A percentile compares a stretch with the other conserved stretches of the same genome.
Conservation (phyloP, 2,329 filamentous ascomycete species). For the Tolypocladium pustulatum region DNA sequence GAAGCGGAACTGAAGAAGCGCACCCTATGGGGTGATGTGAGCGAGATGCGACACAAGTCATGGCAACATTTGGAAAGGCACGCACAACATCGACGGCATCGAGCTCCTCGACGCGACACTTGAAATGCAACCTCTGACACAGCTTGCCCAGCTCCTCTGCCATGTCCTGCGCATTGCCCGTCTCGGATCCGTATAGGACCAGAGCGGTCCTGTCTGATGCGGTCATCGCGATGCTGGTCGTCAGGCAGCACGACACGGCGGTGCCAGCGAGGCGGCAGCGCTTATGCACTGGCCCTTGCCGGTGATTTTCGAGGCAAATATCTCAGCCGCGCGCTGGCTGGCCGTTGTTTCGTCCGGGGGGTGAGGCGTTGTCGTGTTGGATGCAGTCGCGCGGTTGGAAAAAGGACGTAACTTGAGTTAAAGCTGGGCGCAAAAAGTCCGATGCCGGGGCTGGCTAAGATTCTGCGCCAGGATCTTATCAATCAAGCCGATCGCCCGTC, state of each 20-base stretch:
- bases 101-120: slow-evolving; percentile 65
- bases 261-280: background rate
- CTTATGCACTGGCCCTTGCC: background rate
- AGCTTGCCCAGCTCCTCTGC: slow-evolving; percentile 73
- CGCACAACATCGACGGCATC: slow-evolving; percentile 66
- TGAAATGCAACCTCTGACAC: slow-evolving; percentile 69
- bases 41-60: background rate
- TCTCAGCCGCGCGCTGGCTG: background rate
- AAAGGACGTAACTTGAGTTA: no score
- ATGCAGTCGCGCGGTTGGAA: background rate
- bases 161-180: slow-evolving; percentile 85
- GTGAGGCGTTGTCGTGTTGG: background rate
- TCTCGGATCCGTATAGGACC: slow-evolving; percentile 89
- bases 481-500: background rate
- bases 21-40: slow-evolving; percentile 25
- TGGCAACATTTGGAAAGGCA: slow-evolving; percentile 5
- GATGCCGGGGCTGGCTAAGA: slow-evolving; percentile 3
- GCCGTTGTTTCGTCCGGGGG: background rate
- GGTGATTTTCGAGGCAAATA: background rate
- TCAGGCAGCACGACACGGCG: background rate
- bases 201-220: slow-evolving; percentile 37
- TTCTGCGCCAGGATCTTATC: slow-evolving; percentile 3
- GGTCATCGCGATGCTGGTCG: slow-evolving; percentile 10
- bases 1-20: slow-evolving; percentile 40
- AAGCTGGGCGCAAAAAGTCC: slow-evolving; percentile 1